Evolutionary conservation across 2,329 filamentous ascomycete species (phyloP).

Genomic region (Cercospora sp.): DNA sequence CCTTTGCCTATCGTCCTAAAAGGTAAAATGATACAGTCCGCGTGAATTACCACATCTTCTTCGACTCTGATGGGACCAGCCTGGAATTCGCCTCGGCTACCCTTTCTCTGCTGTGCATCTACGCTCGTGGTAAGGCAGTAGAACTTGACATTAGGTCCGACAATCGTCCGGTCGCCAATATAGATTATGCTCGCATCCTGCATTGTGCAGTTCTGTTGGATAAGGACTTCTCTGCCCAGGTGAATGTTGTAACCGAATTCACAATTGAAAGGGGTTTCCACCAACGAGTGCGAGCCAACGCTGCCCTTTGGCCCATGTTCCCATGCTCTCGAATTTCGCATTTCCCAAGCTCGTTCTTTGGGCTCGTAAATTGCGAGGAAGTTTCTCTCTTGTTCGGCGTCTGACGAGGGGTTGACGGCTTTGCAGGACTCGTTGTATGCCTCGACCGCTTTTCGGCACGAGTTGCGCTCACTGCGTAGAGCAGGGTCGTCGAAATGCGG

Average conservation of each 20-base stretch:
- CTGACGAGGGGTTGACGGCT: slow-evolving; percentile 55
- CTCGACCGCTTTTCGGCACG: slow-evolving; percentile 78
- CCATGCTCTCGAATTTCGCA: slow-evolving; percentile 8
- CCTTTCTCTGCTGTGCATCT: slow-evolving; percentile 68
- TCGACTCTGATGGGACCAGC: slow-evolving; percentile 76
- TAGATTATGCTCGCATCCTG: slow-evolving; percentile 81
- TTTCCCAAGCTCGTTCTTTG: slow-evolving; percentile 45
- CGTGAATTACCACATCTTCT: slow-evolving; percentile 67
- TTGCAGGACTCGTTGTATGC: slow-evolving; percentile 68
- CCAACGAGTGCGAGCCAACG: slow-evolving; percentile 72
- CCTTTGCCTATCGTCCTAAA: slow-evolving; percentile 56
- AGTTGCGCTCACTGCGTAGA: slow-evolving; percentile 78
- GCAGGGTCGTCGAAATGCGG: slow-evolving; percentile 72
- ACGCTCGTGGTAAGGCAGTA: slow-evolving; percentile 72
- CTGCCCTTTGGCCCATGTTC: slow-evolving; percentile 49
- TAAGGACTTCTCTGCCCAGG: slow-evolving; percentile 80
- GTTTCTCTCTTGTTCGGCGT: slow-evolving; percentile 66
- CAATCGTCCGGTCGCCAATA: slow-evolving; percentile 71
- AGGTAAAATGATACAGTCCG: slow-evolving; percentile 61
- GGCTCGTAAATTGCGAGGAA: slow-evolving; percentile 73
- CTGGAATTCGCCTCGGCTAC: slow-evolving; percentile 69
- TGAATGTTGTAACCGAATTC: slow-evolving; percentile 95
- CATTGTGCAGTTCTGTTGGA: slow-evolving; percentile 81
- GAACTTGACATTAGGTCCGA: slow-evolving; percentile 82
- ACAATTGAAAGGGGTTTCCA: slow-evolving; percentile 87